Percentiles rank a stretch among this genome's conserved stretches.
phyloP scores from a whole-genome alignment of 257 asterid genomes.

The Cynanchum wilfordii region DNA sequence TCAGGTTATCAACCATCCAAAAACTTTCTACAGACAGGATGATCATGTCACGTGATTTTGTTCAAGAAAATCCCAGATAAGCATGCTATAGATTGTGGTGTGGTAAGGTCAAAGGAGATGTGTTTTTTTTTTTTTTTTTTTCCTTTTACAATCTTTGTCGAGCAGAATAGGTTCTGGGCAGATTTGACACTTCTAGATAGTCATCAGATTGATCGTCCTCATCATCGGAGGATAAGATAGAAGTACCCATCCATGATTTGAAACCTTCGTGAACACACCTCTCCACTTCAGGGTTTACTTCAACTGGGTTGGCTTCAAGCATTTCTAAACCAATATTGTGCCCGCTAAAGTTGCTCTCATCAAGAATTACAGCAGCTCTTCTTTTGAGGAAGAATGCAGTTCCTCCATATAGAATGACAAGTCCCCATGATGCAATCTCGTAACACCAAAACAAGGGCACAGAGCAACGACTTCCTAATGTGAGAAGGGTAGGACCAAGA shows the following conservation, averaged over 20 bases:
- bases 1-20: not conserved
- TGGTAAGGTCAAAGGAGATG: not conserved
- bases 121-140: not conserved
- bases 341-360: conserved; percentile 50
- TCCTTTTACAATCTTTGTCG: conserved; percentile 50
- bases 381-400: conserved; percentile 61
- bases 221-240: conserved; percentile 70
- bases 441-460: conserved; percentile 95
- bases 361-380: conserved; percentile 60
- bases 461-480: conserved; percentile 90
- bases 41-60: not conserved
- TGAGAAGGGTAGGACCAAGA: conserved; percentile 92
- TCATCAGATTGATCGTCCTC: conserved; percentile 85
- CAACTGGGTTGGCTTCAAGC: conserved; percentile 73
- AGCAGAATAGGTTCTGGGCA: conserved; percentile 36
- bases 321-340: conserved; percentile 76
- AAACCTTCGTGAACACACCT: conserved; percentile 78
- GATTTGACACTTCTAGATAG: conserved; percentile 46
- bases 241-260: conserved; percentile 95
- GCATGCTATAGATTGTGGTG: not conserved
- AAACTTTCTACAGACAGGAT: not conserved
- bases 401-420: conserved; percentile 77
- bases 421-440: conserved; percentile 73
- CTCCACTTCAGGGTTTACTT: conserved; percentile 79
- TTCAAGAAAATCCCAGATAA: not conserved